A percentile compares a stretch with the other conserved stretches of the same genome.
phyloP scores from a whole-genome alignment of 2,329 filamentous ascomycete species.

The Pseudocercospora eumusae region DNA sequence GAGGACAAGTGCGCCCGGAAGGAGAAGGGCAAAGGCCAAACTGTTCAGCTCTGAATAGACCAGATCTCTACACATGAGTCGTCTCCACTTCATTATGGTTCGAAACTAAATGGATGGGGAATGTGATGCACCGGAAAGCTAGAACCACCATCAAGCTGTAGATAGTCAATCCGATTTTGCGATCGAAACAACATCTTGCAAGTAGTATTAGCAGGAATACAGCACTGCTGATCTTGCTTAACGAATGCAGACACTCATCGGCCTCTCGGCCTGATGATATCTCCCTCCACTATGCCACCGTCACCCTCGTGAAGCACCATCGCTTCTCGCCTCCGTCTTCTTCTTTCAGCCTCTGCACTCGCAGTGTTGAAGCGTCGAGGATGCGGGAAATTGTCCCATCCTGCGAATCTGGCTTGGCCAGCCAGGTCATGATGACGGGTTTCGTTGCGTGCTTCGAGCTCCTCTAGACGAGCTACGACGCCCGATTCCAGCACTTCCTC shows the following conservation, averaged over 20 bases:
- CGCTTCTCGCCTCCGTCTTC: conserved; percentile 73
- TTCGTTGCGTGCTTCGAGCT: conserved; percentile 31
- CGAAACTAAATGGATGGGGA: no score
- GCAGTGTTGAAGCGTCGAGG: conserved; percentile 37
- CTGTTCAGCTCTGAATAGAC: no score
- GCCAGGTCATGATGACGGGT: conserved; percentile 63
- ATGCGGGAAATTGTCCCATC: conserved; percentile 25
- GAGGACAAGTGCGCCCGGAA: no score
- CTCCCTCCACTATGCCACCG: conserved; percentile 67
- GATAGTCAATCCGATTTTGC: no score
- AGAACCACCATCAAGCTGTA: no score
- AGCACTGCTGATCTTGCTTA: not conserved
- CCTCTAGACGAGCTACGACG: conserved; percentile 21
- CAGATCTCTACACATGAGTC: no score
- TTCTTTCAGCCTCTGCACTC: conserved; percentile 68
- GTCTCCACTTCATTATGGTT: no score
- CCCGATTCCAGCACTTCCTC: conserved; percentile 12
- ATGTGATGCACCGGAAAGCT: no score
- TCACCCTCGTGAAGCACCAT: conserved; percentile 83
- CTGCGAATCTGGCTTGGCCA: conserved; percentile 20
- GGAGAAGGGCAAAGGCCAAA: no score
- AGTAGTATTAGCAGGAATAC: no score
- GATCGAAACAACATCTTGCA: no score
- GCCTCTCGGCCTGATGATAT: conserved; percentile 56
- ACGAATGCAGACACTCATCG: not conserved